Percentiles rank a stretch among this genome's conserved stretches.
These are phyloP conservation scores for Torulaspora franciscae DNA, from an alignment of 805 yeast species.

Conservation along the genomic window DNA sequence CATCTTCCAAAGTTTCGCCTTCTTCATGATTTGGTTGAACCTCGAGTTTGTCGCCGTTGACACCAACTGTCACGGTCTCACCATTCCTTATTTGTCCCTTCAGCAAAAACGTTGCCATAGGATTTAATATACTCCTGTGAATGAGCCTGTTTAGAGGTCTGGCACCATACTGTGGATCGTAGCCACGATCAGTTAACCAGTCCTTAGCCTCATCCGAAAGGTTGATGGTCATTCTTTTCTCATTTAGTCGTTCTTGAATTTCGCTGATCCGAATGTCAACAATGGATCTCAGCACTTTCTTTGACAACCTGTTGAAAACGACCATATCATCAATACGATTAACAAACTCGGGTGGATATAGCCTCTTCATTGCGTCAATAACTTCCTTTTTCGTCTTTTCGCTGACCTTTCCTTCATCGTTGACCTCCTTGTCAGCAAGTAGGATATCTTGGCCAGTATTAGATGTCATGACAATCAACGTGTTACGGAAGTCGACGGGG, in stretches of 20 bases:
- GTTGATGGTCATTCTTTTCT: constrained; percentile 64
- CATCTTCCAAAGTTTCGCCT: constrained; percentile 27
- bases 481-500: constrained; percentile 87
- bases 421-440: constrained; percentile 51
- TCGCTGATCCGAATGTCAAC: constrained; percentile 82
- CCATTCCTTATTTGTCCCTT: constrained; percentile 67
- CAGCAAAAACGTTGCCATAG: constrained; percentile 75
- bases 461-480: constrained; percentile 93
- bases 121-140: constrained; percentile 79
- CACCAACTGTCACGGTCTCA: constrained; percentile 50
- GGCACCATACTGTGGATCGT: constrained; percentile 91
- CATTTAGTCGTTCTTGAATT: constrained; percentile 69
- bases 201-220: constrained; percentile 61
- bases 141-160: constrained; percentile 90
- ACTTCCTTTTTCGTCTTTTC: constrained; percentile 53
- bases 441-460: constrained; percentile 92
- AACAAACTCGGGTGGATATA: constrained; percentile 92
- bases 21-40: constrained; percentile 46
- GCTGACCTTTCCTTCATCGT: constrained; percentile 56
- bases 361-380: constrained; percentile 57
- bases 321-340: constrained; percentile 92
- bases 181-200: constrained; percentile 80
- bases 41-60: constrained; percentile 41
- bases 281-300: constrained; percentile 65
- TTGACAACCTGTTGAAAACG: constrained; percentile 86